Evolutionary conservation across 208 protist species (phyloP).

Genomic region (Trypanosomatidae sp.): DNA sequence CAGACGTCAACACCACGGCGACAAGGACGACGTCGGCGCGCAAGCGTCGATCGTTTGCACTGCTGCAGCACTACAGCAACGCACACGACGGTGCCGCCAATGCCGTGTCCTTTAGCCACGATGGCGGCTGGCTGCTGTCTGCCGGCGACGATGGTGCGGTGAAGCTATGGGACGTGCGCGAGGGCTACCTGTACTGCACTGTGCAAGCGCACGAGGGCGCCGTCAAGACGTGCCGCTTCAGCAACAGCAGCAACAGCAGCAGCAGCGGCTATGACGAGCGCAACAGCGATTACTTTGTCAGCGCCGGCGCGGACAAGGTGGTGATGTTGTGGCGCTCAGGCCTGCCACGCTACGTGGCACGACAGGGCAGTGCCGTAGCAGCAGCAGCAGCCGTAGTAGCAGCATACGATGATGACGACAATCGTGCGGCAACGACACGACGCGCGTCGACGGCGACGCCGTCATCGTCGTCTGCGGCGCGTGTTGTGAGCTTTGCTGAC

Average conservation of each 20-base stretch:
- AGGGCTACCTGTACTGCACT: constrained; percentile 78
- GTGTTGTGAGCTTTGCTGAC: no score
- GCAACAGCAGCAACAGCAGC: constrained; percentile 20
- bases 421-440: no score
- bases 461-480: no score
- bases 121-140: constrained; percentile 69
- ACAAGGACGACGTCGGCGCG: not conserved
- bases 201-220: constrained; percentile 65
- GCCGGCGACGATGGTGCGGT: constrained; percentile 56
- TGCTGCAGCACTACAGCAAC: constrained; percentile 71
- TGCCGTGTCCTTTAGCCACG: constrained; percentile 55
- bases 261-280: no score
- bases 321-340: constrained; percentile 78
- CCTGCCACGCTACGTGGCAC: no score
- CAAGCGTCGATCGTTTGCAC: constrained; percentile 8
- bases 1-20: not conserved
- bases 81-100: constrained; percentile 59
- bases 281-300: constrained; percentile 70
- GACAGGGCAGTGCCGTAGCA: no score
- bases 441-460: no score
- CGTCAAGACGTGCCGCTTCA: constrained; percentile 39
- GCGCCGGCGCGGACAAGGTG: constrained; percentile 48
- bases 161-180: constrained; percentile 79
- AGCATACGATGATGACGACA: no score
- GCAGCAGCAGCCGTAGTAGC: no score